Conservation (phyloP, 1,139 yeast species). For the Taphrina betulina region DNA sequence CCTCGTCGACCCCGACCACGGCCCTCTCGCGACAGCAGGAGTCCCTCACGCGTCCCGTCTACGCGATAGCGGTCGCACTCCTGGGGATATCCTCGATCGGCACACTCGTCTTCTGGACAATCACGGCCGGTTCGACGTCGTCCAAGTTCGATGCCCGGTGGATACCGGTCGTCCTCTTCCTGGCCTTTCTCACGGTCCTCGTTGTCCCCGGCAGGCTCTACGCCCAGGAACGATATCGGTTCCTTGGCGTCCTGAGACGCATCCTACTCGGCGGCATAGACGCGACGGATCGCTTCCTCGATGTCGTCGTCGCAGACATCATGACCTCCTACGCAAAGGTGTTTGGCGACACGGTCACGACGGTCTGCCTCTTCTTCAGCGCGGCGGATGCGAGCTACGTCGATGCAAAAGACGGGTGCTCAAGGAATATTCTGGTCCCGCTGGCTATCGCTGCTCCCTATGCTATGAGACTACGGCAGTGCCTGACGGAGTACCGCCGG, state of each 20-base stretch:
- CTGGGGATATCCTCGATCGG: not conserved
- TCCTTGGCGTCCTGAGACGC: conserved; percentile 44
- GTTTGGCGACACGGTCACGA: conserved; percentile 59
- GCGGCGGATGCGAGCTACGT: conserved; percentile 30
- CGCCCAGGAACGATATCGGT: conserved; percentile 41
- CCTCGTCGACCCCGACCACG: conserved; percentile 34
- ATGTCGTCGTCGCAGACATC: conserved; percentile 76
- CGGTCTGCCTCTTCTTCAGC: conserved; percentile 45
- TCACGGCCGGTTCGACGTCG: not conserved
- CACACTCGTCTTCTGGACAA: not conserved
- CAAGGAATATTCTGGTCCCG: conserved; percentile 51
- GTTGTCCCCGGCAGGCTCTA: conserved; percentile 41
- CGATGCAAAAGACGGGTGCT: conserved; percentile 44
- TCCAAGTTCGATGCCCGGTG: not conserved
- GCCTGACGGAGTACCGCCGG: conserved; percentile 63
- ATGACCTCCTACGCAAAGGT: conserved; percentile 77
- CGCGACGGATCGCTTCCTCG: conserved; percentile 60
- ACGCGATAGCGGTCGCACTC: conserved; percentile 2
- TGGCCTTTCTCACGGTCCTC: conserved; percentile 41
- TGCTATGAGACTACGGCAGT: conserved; percentile 72
- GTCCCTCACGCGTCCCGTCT: conserved; percentile 7
- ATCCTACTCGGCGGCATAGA: conserved; percentile 59
- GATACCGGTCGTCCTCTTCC: conserved; percentile 45
- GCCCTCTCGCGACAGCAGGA: not conserved
- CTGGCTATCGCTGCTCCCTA: conserved; percentile 61